Base-by-base conservation (phyloP, 2,329 filamentous ascomycete species). In the Torrubiellomyces zombiae region DNA sequence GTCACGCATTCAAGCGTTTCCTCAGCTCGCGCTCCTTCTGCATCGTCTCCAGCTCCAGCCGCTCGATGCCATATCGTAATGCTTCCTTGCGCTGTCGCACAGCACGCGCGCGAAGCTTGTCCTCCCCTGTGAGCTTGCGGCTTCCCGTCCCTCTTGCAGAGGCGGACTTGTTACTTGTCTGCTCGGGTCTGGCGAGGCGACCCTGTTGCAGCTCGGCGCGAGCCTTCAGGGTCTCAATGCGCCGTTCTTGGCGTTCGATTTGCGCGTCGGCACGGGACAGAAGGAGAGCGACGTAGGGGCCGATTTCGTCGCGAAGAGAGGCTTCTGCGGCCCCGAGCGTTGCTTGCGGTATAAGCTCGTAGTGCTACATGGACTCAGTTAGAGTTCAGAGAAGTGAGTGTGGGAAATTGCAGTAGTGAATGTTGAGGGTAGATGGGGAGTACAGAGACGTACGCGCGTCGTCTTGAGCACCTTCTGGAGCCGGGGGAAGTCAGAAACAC, bases 331-430 rank as follows among this genome's bases (percentile, higher is more conserved):
- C 67, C 32, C 75, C 73, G 21, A 94, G 69, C 25, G 79, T 79
- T 9, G 77, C 70, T 46, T 92, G 81, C 10, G 83, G 80, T 38
- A 93, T 79, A 20, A 93, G 72, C 49, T 94, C 85, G 53, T 92
- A 94, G 55, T 93, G 85, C 75, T 91, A 32, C 16, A n/a, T n/a
- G n/a, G n/a, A n/a, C n/a, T n/a, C n/a, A 7, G 23, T 12, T 20
- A 18, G 16, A 7, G 21, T 22, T 23, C 23, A 23, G n/a, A n/a
- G n/a, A n/a, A n/a, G n/a, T n/a, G n/a, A n/a, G n/a, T n/a, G 20
- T 32, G 12, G 23, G 28, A 10, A 9, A 13, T 17, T 23, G 32
- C 25, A 27, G 25, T 16, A 15, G 18, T 6, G 14, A 17, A 23
- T 10, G 23, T 18, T 14, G 18, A 28, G 12, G 9, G 7, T 25